Conservation (phyloP, 305 asterid genomes). For the Solanum chacoense region DNA sequence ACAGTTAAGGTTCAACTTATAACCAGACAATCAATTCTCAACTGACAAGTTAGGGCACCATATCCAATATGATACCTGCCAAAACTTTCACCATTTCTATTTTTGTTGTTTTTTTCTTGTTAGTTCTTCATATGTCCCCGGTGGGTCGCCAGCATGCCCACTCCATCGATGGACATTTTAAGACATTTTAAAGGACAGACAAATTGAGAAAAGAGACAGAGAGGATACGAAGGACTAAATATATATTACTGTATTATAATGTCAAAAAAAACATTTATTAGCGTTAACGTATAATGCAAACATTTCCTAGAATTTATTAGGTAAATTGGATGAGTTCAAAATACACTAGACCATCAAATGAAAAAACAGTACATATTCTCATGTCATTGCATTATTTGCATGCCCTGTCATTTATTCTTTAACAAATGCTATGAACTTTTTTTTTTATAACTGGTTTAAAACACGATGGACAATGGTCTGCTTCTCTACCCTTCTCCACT, state of each 20-base stretch:
- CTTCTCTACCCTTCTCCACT: background rate
- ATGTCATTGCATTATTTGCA: background rate
- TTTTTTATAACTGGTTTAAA: background rate
- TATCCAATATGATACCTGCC: background rate
- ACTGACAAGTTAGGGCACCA: background rate
- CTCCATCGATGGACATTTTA: background rate
- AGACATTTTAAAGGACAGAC: background rate
- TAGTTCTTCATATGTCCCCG: background rate
- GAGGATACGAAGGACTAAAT: background rate
- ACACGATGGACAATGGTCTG: background rate
- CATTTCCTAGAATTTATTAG: background rate
- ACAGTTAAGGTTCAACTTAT: background rate
- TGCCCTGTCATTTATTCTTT: background rate
- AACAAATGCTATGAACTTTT: background rate
- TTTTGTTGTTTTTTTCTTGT: background rate
- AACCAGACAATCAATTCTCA: background rate
- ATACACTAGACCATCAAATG: background rate
- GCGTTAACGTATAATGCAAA: background rate
- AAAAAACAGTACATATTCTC: background rate
- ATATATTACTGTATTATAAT: background rate
- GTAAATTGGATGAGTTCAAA: background rate
- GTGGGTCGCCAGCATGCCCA: background rate
- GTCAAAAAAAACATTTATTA: background rate
- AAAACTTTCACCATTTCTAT: background rate
- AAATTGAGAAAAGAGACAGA: background rate